Percentiles rank a stretch among this genome's conserved stretches.
Evolutionary conservation across 805 yeast species (phyloP).

Genomic region (Ogataea zsoltii): DNA sequence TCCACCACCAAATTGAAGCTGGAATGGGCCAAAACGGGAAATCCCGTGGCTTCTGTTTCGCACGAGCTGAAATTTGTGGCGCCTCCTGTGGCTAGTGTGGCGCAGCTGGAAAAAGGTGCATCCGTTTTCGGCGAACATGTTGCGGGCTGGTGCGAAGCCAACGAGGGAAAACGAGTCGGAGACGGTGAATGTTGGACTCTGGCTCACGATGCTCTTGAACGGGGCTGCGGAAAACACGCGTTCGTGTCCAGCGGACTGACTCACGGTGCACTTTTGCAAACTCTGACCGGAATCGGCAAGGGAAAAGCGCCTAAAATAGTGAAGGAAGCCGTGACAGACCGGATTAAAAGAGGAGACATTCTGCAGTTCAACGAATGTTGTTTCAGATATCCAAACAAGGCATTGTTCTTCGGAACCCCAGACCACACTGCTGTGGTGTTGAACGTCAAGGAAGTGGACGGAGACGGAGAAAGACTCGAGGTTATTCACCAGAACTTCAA

Average conservation of each 20-base stretch:
- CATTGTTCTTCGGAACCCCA: conserved; percentile 49
- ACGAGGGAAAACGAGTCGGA: conserved; percentile 49
- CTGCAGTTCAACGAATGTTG: conserved; percentile 46
- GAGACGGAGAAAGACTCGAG: conserved; percentile 18
- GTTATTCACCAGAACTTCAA: conserved; percentile 53
- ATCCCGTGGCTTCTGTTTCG: conserved; percentile 27
- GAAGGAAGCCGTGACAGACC: conserved; percentile 37
- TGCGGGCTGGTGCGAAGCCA: conserved; percentile 55
- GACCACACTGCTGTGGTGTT: conserved; percentile 50
- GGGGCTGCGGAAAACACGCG: conserved; percentile 60
- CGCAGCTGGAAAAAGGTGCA: conserved; percentile 36
- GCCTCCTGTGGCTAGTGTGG: conserved; percentile 44
- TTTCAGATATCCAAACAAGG: conserved; percentile 38
- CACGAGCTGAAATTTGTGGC: conserved; percentile 38
- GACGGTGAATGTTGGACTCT: conserved; percentile 65
- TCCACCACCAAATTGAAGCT: conserved; percentile 38
- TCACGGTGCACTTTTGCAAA: conserved; percentile 44
- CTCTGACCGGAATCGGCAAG: conserved; percentile 19
- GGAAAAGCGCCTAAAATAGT: conserved; percentile 17
- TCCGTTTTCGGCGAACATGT: conserved; percentile 50
- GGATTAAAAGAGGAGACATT: conserved; percentile 55
- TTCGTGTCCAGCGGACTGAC: conserved; percentile 47
- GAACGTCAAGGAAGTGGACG: conserved; percentile 24
- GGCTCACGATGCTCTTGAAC: conserved; percentile 52
- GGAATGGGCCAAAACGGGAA: conserved; percentile 39